Percentiles rank a stretch among this genome's conserved stretches.
These are phyloP conservation scores for Colletotrichum tabaci DNA, from an alignment of 2,329 filamentous ascomycete species.

Conservation along the genomic window DNA sequence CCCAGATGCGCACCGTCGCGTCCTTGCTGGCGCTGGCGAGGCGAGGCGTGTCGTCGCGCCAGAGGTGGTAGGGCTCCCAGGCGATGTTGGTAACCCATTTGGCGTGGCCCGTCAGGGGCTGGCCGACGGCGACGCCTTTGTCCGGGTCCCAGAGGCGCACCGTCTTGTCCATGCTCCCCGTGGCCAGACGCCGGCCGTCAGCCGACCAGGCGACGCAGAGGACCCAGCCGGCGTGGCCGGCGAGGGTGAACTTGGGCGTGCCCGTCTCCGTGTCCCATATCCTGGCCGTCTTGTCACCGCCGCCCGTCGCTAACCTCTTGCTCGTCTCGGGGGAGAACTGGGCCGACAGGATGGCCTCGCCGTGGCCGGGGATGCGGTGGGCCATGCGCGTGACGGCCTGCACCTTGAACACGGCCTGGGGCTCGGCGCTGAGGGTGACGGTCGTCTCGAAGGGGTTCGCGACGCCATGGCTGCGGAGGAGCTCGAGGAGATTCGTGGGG, in stretches of 20 bases:
- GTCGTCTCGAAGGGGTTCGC: conserved; percentile 71
- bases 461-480: conserved; percentile 70
- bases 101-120: conserved; percentile 82
- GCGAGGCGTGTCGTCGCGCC: conserved; percentile 80
- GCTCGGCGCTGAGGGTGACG: conserved; percentile 73
- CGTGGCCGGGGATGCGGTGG: conserved; percentile 90
- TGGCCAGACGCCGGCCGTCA: conserved; percentile 85
- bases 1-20: conserved; percentile 88
- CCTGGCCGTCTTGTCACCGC: conserved; percentile 90
- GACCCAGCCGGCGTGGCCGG: conserved; percentile 92
- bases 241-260: conserved; percentile 87
- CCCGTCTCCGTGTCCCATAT: conserved; percentile 97
- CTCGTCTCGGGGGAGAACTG: conserved; percentile 88
- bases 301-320: conserved; percentile 86
- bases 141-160: conserved; percentile 91
- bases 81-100: conserved; percentile 87
- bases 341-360: conserved; percentile 88
- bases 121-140: conserved; percentile 81
- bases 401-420: conserved; percentile 94
- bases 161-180: conserved; percentile 92
- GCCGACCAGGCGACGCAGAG: conserved; percentile 90
- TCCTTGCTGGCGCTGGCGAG: conserved; percentile 93
- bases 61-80: conserved; percentile 95
- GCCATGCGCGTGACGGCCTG: conserved; percentile 93
- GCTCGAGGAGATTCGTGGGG: conserved; percentile 67